Evolutionary conservation across 371 early-diverging fungal species (phyloP), one percentile per base, ranked within the genome.

Genomic region (Rhizopus arrhizus): DNA sequence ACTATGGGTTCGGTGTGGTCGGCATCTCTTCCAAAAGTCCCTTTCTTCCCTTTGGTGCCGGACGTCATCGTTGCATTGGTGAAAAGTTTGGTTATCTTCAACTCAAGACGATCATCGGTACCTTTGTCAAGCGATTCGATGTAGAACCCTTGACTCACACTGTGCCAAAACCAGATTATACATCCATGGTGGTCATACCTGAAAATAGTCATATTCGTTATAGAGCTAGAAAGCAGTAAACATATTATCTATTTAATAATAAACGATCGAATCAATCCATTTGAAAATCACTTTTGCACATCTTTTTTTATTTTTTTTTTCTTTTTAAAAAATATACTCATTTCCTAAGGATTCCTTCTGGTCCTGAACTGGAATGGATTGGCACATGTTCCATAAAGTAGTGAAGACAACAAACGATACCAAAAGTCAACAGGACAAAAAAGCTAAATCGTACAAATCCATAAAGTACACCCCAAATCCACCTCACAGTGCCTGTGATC

Each of bases 21-120:
- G 87, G 85, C 55, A 82, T 86, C 32, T 85, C 88, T 32, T 80
- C 80, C 49, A 79, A 86, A 59, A 87, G 87, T 57, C 90, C 93
- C 45, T 96, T 89, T 74, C 81, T 98, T 72, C 97, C 98, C 31
- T 98, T 98, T 75, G 98, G 98, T 66, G 98, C 97, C 41, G 98
- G 88, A 57, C 93, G 98, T 62, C 98, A 98, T 83, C 88, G 98
- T 64, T 98, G 98, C 83, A 98, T 98, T 73, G 98, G 98, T 59
- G 97, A 98, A 72, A 83, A 89, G 59, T 98, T 98, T 79, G 97
- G 95, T 11, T 96, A 92, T 66, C 72, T 96, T 52, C 98, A 98
- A 77, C 84, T 96, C 76, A 95, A 95, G 87, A 90, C 96, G 8
- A 87, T 98, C 53, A 73, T 97, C 49, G 75, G 93, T 52, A 83